Evolutionary conservation across 2,329 filamentous ascomycete genomes (phyloP), one percentile per base, ranked within the genome.

Genomic region (Colletotrichum sublineola): DNA sequence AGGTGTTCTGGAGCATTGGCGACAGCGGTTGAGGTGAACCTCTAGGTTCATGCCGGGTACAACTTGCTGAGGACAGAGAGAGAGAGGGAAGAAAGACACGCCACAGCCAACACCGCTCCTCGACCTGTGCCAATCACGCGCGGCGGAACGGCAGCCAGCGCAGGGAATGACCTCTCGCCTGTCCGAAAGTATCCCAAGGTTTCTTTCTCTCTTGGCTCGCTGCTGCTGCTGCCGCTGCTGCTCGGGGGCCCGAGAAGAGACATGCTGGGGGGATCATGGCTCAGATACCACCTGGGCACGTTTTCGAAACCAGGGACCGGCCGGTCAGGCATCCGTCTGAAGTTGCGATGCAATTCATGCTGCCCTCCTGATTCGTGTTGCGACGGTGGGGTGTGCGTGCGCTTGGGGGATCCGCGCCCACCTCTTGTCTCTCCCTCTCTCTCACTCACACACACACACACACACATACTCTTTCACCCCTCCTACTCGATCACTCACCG

Each of bases 261-360:
- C 55, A 42, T 46, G 53, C 62, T 52, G 36, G 38, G 12, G 24
- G 33, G 60, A 9, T 11, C 20, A 24, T 67, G 69, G 70, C 70
- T 65, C 70, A 65, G 70, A 70, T 73, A 70, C 53, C 33, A 62
- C 55, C 60, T 50, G 66, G 58, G 70, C 70, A 73, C 70, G 66
- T 73, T 73, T 73, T 46, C 70, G 70, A 73, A 70, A 73, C 66
- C 60, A 73, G 66, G 70, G 70, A 73, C 60, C 66, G 70, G 70
- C 70, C 70, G 70, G 66, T 61, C 66, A 73, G 48, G 70, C 66
- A 42, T 68, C 66, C 70, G 61, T 70, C 70, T 64, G 70, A 73
- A 64, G 66, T 70, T 60, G 46, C 46, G 66, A 73, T 70, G 70
- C 60, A 70, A 64, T 63, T 69, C 50, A 73, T 65, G 66, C 70